phyloP scores from a whole-genome alignment of 2,329 filamentous ascomycete genomes.

The Clonostachys byssicola region DNA sequence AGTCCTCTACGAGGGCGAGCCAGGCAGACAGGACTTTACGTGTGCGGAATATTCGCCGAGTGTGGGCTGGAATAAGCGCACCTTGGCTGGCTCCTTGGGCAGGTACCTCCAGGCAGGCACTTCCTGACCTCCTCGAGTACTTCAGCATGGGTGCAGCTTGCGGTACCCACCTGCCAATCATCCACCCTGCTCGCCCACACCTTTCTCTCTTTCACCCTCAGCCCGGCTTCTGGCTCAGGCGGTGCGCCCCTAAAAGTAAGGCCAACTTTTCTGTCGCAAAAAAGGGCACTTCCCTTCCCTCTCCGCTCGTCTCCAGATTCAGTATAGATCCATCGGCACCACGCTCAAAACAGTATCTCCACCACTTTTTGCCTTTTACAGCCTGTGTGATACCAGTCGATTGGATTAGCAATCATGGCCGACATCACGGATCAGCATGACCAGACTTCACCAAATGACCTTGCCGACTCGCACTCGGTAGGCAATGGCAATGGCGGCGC shows the following conservation, averaged over 20 bases:
- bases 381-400: slow-evolving; percentile 26
- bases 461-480: slow-evolving; percentile 64
- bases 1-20: too few species aligned
- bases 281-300: slow-evolving; percentile 12
- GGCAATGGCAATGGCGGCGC: slow-evolving; percentile 68
- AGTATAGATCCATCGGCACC: slow-evolving; percentile 63
- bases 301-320: slow-evolving; percentile 55
- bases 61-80: too few species aligned
- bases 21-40: too few species aligned
- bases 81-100: too few species aligned
- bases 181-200: too few species aligned
- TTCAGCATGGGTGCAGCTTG: too few species aligned
- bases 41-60: too few species aligned
- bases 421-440: slow-evolving; percentile 77
- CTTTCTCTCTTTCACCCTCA: too few species aligned
- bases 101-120: too few species aligned
- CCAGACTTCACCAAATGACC: slow-evolving; percentile 68
- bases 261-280: neutral
- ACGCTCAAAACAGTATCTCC: slow-evolving; percentile 63
- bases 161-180: too few species aligned
- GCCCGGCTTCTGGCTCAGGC: too few species aligned
- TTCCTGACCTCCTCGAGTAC: too few species aligned
- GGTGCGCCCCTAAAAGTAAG: neutral
- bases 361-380: slow-evolving; percentile 52
- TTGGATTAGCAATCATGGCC: slow-evolving; percentile 50